These are phyloP conservation scores for Yarrowia sp. DNA, from an alignment of 805 yeast species.

Conservation along the genomic window DNA sequence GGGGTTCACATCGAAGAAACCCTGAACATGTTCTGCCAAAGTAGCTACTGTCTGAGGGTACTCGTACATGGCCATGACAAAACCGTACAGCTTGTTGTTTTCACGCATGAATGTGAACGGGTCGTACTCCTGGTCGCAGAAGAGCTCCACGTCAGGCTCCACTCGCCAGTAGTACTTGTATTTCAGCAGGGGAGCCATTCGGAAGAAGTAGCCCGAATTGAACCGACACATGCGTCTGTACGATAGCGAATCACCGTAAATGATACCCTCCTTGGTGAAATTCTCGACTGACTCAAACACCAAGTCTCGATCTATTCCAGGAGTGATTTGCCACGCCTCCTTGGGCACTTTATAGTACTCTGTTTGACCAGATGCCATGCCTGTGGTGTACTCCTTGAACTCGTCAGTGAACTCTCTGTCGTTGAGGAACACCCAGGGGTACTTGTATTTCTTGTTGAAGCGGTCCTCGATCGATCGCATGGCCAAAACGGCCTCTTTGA, in stretches of 20 bases:
- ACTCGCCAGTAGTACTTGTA: constrained; percentile 95
- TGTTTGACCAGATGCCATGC: constrained; percentile 77
- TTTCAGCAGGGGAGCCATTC: constrained; percentile 70
- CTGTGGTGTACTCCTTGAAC: constrained; percentile 70
- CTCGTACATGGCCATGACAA: constrained; percentile 83
- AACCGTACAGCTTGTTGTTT: constrained; percentile 81
- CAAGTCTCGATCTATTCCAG: constrained; percentile 65
- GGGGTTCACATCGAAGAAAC: constrained; percentile 66
- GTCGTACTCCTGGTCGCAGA: constrained; percentile 76
- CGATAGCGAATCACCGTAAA: constrained; percentile 70
- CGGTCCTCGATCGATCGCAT: constrained; percentile 91
- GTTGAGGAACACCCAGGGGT: constrained; percentile 95
- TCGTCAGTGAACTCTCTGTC: constrained; percentile 85
- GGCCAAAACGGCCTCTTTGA: constrained; percentile 72
- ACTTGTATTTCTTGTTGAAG: constrained; percentile 78
- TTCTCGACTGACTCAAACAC: constrained; percentile 58
- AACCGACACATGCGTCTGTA: constrained; percentile 95
- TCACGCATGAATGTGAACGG: constrained; percentile 83
- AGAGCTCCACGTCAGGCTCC: constrained; percentile 89
- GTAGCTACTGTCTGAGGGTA: constrained; percentile 86
- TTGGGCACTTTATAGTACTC: constrained; percentile 81
- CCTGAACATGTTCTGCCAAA: constrained; percentile 75
- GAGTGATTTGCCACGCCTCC: constrained; percentile 84
- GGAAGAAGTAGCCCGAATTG: constrained; percentile 88
- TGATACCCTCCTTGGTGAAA: constrained; percentile 56